Conservation (phyloP, 257 asterid species). For the Nicotiana paniculata region DNA sequence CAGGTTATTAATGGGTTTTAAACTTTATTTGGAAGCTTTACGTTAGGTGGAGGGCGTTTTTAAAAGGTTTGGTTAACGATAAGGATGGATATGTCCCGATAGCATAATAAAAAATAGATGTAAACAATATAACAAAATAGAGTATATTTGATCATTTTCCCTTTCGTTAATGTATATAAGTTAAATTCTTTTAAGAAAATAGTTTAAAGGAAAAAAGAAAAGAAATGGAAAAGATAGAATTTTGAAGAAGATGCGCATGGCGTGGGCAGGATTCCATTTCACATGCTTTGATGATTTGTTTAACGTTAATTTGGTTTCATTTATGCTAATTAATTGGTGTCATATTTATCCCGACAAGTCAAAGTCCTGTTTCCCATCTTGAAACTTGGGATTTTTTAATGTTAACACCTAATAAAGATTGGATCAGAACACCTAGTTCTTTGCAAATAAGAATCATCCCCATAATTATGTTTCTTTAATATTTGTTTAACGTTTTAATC, state of each 20-base stretch:
- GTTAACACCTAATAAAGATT: background rate
- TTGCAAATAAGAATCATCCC: background rate
- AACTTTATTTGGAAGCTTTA: too few species aligned
- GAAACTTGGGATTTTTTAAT: background rate
- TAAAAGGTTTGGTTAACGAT: too few species aligned
- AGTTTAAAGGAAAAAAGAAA: background rate
- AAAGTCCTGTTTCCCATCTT: background rate
- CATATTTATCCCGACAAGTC: constrained; percentile 7
- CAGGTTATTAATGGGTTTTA: too few species aligned
- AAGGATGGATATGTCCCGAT: too few species aligned
- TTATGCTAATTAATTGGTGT: background rate
- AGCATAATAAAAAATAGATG: too few species aligned
- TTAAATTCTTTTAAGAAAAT: background rate
- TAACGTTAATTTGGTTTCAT: background rate
- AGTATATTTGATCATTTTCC: too few species aligned
- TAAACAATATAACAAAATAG: too few species aligned
- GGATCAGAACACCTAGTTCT: background rate
- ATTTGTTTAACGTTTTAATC: background rate
- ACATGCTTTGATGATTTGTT: background rate
- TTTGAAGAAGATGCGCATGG: background rate
- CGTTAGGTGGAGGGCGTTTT: too few species aligned
- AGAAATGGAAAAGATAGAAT: background rate
- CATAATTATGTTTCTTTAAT: background rate
- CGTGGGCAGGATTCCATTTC: background rate
- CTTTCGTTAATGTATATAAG: too few species aligned